Conservation (phyloP, 2,329 filamentous ascomycete species). For the Paradendryphiella salina region DNA sequence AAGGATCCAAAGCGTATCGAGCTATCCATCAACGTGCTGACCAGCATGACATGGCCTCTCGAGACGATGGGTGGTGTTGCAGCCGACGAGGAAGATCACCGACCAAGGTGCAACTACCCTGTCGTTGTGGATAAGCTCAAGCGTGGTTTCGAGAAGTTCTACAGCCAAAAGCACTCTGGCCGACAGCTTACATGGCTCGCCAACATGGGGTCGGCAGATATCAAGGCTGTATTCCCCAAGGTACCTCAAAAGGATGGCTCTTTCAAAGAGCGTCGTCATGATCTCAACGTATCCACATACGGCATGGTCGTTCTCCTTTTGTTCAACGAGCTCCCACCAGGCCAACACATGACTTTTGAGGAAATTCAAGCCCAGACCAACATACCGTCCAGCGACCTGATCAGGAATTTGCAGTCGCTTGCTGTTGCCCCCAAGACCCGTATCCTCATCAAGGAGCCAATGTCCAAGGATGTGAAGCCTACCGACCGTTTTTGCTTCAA, state of each 20-base stretch:
- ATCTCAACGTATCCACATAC: conserved; percentile 89
- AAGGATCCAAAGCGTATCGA: conserved; percentile 69
- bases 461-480: conserved; percentile 73
- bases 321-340: conserved; percentile 74
- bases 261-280: conserved; percentile 73
- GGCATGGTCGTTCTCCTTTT: conserved; percentile 87
- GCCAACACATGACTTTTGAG: conserved; percentile 62
- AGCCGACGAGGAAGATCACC: conserved; percentile 53
- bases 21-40: conserved; percentile 81
- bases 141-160: conserved; percentile 85
- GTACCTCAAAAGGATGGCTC: conserved; percentile 70
- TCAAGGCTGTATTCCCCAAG: conserved; percentile 76
- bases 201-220: conserved; percentile 79
- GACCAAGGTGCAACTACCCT: conserved; percentile 70
- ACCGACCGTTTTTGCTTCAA: conserved; percentile 85
- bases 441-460: conserved; percentile 78
- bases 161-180: conserved; percentile 83
- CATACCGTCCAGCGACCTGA: conserved; percentile 73
- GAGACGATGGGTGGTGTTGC: conserved; percentile 73
- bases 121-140: conserved; percentile 73
- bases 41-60: conserved; percentile 92
- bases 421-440: conserved; percentile 81
- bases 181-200: conserved; percentile 83
- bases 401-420: conserved; percentile 77
- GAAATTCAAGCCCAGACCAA: conserved; percentile 83